Base-by-base conservation (phyloP, 2,329 filamentous ascomycete genomes). In the Ophiostoma australiae region DNA sequence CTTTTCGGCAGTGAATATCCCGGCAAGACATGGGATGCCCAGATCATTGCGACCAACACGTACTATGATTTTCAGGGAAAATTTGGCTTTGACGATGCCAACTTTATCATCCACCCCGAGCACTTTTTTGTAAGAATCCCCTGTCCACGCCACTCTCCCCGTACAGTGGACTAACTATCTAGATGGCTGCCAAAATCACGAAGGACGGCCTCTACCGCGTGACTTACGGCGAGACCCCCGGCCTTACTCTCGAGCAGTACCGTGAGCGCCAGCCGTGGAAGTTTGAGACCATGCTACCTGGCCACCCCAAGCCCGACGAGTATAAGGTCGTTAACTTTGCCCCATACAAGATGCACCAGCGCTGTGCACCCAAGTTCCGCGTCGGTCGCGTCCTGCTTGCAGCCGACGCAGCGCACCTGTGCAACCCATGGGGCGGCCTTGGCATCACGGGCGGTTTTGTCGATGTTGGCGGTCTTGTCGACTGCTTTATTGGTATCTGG, bases 371-470 rank as follows among this genome's bases (percentile, higher is more conserved):
- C 2, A 81, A 79, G 11, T 87, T 89, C 77, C 82, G 86, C n/a
- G 83, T 85, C 0, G 87, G 87, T 0, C 82, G 84, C 7, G 79
- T 89, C 55, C 72, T 88, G 5, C 79, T 90, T 0, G 86, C 84
- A 1, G 87, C 86, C 0, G 87, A 90, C 78, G 87, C 87, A 1
- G 87, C 87, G 2, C 87, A 89, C 69, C 74, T 84, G 20, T 84
- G 83, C 75, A 85, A 84, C 75, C 82, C 82, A 0, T 84, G 84
- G 78, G 88, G 88, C 66, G 88, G 88, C 0, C 79, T 89, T 20
- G 88, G 88, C 1, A 83, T 90, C 68, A 89, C 87, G 0, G 87
- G 87, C 6, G 88, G 88, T 0, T 86, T 90, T 70, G 85, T 87
- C n/a, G 88, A 90, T 74, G 82, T 88, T 2, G 87, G 86, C 13